These are phyloP conservation scores for Lasiosphaeria hispida DNA, from an alignment of 495 filamentous ascomycete species.

Conservation along the genomic window DNA sequence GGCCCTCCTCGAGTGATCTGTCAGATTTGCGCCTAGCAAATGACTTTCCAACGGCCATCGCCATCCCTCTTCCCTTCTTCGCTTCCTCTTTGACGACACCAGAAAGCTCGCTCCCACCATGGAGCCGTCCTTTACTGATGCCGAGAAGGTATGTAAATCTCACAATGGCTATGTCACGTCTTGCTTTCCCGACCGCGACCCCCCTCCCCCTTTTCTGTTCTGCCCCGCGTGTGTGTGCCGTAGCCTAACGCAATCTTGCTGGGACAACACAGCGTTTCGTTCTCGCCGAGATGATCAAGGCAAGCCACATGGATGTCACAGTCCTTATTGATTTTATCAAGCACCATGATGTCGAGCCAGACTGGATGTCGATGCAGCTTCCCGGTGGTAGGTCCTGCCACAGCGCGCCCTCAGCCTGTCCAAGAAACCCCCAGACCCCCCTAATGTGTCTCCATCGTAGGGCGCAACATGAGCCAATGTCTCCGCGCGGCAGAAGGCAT, in stretches of 20 bases:
- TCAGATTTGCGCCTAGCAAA: slow-evolving; percentile 35
- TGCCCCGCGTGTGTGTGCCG: slow-evolving; percentile 4
- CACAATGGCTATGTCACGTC: not conserved
- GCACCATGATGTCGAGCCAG: slow-evolving; percentile 39
- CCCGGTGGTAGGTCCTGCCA: slow-evolving; percentile 40
- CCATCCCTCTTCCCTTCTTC: slow-evolving; percentile 27
- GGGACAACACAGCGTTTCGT: slow-evolving; percentile 46
- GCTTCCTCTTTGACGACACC: slow-evolving; percentile 31
- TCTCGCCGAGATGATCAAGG: slow-evolving; percentile 55
- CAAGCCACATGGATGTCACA: slow-evolving; percentile 46
- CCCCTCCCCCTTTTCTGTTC: slow-evolving; percentile 14
- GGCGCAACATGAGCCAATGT: slow-evolving; percentile 50
- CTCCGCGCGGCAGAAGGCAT: slow-evolving; percentile 42
- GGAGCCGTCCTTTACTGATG: slow-evolving; percentile 47
- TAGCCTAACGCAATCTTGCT: slow-evolving; percentile 3
- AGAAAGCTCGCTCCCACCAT: slow-evolving; percentile 34
- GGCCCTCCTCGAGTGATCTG: slow-evolving; percentile 18
- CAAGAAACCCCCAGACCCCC: not conserved
- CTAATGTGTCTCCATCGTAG: slow-evolving; percentile 34
- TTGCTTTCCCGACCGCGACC: not conserved
- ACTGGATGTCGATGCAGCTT: slow-evolving; percentile 48
- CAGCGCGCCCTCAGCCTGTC: not conserved
- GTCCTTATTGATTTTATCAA: slow-evolving; percentile 50
- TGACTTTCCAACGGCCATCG: slow-evolving; percentile 36
- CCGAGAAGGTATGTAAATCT: slow-evolving; percentile 44